Conservation (phyloP, 306 rosid species). For the Cicer arietinum region DNA sequence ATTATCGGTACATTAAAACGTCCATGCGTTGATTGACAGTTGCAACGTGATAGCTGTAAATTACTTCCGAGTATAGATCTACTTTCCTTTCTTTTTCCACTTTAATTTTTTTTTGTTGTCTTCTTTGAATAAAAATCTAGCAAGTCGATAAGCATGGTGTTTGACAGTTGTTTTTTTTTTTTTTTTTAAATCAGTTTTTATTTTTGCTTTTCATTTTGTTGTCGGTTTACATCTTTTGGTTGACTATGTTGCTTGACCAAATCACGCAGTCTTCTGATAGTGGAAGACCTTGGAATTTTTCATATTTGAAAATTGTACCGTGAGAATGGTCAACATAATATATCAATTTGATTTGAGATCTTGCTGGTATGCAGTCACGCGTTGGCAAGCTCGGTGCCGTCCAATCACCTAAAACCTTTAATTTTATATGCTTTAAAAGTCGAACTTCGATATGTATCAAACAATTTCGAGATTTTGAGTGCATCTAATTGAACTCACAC, state of each 20-base stretch:
- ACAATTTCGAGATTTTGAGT: too few species aligned
- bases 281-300: constrained; percentile 11
- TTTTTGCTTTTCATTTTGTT: not conserved
- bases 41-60: constrained; percentile 31
- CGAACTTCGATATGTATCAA: too few species aligned
- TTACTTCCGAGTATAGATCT: constrained; percentile 24
- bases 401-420: too few species aligned
- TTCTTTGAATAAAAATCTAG: constrained; percentile 12
- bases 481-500: too few species aligned
- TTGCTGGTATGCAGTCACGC: not conserved
- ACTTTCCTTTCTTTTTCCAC: not conserved
- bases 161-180: not conserved
- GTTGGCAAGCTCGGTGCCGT: too few species aligned
- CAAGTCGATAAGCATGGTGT: constrained; percentile 31
- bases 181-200: not conserved
- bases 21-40: constrained; percentile 23
- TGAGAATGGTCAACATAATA: constrained; percentile 31
- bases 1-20: too few species aligned
- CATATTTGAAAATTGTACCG: not conserved
- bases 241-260: constrained; percentile 38
- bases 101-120: not conserved
- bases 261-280: constrained; percentile 20
- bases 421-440: too few species aligned
- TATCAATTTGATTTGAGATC: constrained; percentile 18
- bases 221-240: constrained; percentile 26